A percentile compares a stretch with the other conserved stretches of the same genome.
phyloP scores from a whole-genome alignment of 495 filamentous ascomycete species.

The Talaromyces proteolyticus region DNA sequence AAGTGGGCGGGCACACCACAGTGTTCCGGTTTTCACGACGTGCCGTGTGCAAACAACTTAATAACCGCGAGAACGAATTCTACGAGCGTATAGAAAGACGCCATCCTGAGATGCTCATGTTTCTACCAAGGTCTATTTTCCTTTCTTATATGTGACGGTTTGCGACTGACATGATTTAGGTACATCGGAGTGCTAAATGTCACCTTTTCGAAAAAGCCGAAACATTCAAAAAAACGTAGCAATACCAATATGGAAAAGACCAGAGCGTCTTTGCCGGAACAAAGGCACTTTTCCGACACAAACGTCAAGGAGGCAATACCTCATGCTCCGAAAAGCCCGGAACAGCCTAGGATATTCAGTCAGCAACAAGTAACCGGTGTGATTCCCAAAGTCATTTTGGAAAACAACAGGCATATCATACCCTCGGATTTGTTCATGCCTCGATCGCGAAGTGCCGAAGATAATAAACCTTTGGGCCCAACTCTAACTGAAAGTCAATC shows the following conservation, averaged over 20 bases:
- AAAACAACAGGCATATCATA: constrained; percentile 93
- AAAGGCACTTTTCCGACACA: constrained; percentile 58
- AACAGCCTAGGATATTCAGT: constrained; percentile 66
- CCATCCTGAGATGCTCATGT: constrained; percentile 83
- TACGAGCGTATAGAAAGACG: constrained; percentile 90
- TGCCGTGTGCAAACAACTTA: constrained; percentile 96
- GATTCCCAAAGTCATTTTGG: constrained; percentile 88
- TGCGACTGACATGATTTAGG: constrained; percentile 39
- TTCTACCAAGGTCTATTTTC: constrained; percentile 77
- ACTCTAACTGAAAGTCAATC: neutral
- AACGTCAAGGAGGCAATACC: constrained; percentile 16
- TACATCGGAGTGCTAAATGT: constrained; percentile 98
- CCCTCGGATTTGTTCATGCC: constrained; percentile 65
- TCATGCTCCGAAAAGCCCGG: constrained; percentile 13
- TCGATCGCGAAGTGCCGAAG: neutral
- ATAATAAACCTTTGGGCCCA: neutral
- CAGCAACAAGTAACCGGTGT: constrained; percentile 61
- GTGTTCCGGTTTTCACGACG: constrained; percentile 92
- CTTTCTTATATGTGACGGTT: constrained; percentile 16
- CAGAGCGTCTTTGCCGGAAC: constrained; percentile 8
- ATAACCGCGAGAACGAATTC: constrained; percentile 95
- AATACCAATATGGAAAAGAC: constrained; percentile 16
- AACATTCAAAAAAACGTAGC: constrained; percentile 54
- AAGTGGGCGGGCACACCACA: constrained; percentile 94
- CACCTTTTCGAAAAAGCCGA: constrained; percentile 81